phyloP scores from a whole-genome alignment of 2,329 filamentous ascomycete genomes.

The Alternaria brassicae region DNA sequence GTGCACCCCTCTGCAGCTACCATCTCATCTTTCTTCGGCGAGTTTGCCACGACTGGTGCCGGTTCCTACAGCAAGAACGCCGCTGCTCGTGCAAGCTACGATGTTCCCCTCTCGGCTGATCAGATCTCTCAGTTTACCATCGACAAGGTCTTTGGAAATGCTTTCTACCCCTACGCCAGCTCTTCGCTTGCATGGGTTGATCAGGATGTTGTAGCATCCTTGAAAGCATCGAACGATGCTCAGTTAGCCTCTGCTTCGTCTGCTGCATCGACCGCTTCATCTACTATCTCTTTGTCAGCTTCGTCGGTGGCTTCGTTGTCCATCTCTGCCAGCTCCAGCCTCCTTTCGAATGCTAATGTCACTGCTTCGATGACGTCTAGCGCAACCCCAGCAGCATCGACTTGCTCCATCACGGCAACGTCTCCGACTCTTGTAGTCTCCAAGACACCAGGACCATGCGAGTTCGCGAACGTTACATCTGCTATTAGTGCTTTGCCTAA shows the following conservation, averaged over 20 bases:
- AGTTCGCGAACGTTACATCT: slow-evolving; percentile 54
- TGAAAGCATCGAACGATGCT: slow-evolving; percentile 42
- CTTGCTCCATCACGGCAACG: slow-evolving; percentile 41
- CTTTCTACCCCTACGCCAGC: slow-evolving; percentile 45
- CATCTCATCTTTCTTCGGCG: slow-evolving; percentile 47
- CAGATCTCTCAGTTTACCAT: slow-evolving; percentile 47
- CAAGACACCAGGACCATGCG: slow-evolving; percentile 37
- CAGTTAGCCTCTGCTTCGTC: slow-evolving; percentile 24
- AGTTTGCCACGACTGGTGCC: slow-evolving; percentile 53
- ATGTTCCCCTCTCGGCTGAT: slow-evolving; percentile 43
- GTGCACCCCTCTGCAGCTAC: slow-evolving; percentile 39
- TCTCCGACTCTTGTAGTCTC: slow-evolving; percentile 47
- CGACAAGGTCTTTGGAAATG: slow-evolving; percentile 47
- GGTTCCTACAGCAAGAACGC: slow-evolving; percentile 53
- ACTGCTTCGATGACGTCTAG: slow-evolving; percentile 4
- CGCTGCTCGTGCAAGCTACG: slow-evolving; percentile 43
- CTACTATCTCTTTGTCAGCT: slow-evolving; percentile 14
- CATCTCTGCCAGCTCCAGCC: slow-evolving; percentile 9
- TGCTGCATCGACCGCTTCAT: slow-evolving; percentile 18
- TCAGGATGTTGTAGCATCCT: slow-evolving; percentile 40
- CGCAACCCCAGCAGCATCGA: slow-evolving; percentile 7
- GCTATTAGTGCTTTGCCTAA: slow-evolving; percentile 56
- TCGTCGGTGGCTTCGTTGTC: slow-evolving; percentile 16
- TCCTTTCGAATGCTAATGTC: slow-evolving; percentile 4
- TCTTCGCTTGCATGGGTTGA: slow-evolving; percentile 51